Evolutionary conservation across 2,329 filamentous ascomycete species (phyloP).

Genomic region (Xylaria hypoxylon): DNA sequence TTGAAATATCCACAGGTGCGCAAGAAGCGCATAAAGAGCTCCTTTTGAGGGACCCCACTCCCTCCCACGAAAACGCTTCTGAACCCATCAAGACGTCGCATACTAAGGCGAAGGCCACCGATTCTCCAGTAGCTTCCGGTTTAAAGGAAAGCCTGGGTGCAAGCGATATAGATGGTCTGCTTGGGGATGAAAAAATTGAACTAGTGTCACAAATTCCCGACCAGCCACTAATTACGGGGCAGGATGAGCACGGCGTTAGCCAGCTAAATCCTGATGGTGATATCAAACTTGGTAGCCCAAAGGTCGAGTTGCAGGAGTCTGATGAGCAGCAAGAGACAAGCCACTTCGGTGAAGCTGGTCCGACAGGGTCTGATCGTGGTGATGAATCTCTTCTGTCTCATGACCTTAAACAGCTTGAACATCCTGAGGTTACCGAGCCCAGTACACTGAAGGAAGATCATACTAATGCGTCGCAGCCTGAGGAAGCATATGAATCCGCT

Average conservation of each 20-base stretch:
- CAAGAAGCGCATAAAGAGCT: slow-evolving; percentile 16
- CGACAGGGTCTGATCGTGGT: slow-evolving; percentile 25
- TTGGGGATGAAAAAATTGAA: slow-evolving; percentile 16
- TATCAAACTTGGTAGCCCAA: slow-evolving; percentile 4
- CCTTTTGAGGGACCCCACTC: slow-evolving; percentile 19
- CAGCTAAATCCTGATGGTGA: slow-evolving; percentile 5
- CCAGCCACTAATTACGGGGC: not conserved
- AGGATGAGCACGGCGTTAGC: slow-evolving; percentile 12
- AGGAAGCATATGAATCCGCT: slow-evolving; percentile 30
- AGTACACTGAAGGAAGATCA: slow-evolving; percentile 28
- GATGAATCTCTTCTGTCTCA: slow-evolving; percentile 14
- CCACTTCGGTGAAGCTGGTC: slow-evolving; percentile 24
- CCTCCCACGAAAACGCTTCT: not conserved
- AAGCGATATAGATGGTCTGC: slow-evolving; percentile 14
- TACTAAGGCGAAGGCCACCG: slow-evolving; percentile 2
- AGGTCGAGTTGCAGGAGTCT: slow-evolving; percentile 10
- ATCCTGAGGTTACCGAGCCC: slow-evolving; percentile 17
- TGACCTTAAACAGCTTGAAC: slow-evolving; percentile 19
- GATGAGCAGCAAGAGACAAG: slow-evolving; percentile 14
- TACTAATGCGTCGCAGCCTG: slow-evolving; percentile 16
- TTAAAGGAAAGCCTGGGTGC: slow-evolving; percentile 5
- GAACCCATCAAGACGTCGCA: not conserved
- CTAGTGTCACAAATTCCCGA: slow-evolving; percentile 8
- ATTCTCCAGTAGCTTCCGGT: not conserved
- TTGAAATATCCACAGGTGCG: slow-evolving; percentile 20